A percentile compares a stretch with the other conserved stretches of the same genome.
phyloP scores from a whole-genome alignment of 1,284 basidiomycete genomes.

The Calocybe gambosa region DNA sequence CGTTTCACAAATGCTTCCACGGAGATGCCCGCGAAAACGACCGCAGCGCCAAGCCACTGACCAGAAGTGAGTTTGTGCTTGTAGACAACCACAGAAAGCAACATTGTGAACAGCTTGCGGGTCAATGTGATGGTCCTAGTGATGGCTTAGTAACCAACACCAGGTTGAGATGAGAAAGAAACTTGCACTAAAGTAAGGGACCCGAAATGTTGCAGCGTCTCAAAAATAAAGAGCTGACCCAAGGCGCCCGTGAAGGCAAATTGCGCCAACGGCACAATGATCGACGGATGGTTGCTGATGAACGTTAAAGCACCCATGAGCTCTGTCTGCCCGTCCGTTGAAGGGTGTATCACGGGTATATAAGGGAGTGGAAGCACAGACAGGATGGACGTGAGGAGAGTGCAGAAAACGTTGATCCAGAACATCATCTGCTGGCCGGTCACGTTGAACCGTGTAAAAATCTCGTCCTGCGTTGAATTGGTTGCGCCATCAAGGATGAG shows the following conservation, averaged over 20 bases:
- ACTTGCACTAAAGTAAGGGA: slow-evolving; percentile 88
- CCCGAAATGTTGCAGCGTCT: slow-evolving; percentile 95
- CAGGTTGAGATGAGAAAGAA: background rate
- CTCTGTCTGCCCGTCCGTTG: slow-evolving; percentile 55
- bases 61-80: slow-evolving; percentile 79
- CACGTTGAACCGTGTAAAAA: slow-evolving; percentile 76
- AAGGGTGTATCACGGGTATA: slow-evolving; percentile 71
- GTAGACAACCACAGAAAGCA: slow-evolving; percentile 91
- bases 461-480: slow-evolving; percentile 98
- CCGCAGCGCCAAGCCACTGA: slow-evolving; percentile 87
- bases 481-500: slow-evolving; percentile 89
- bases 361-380: slow-evolving; percentile 67
- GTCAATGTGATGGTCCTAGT: slow-evolving; percentile 88
- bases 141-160: slow-evolving; percentile 3
- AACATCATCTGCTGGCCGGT: slow-evolving; percentile 99
- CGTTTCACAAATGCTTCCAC: slow-evolving; percentile 89
- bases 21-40: slow-evolving; percentile 92
- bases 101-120: slow-evolving; percentile 98
- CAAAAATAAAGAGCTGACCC: slow-evolving; percentile 97
- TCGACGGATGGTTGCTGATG: slow-evolving; percentile 72
- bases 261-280: slow-evolving; percentile 73
- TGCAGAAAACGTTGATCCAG: slow-evolving; percentile 88
- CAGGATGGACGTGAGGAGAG: slow-evolving; percentile 59
- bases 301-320: slow-evolving; percentile 70
- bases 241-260: slow-evolving; percentile 91